Evolutionary conservation across 371 early-diverging fungal species (phyloP), one percentile per base, ranked within the genome.

Genomic region (Mortierella polycephala): DNA sequence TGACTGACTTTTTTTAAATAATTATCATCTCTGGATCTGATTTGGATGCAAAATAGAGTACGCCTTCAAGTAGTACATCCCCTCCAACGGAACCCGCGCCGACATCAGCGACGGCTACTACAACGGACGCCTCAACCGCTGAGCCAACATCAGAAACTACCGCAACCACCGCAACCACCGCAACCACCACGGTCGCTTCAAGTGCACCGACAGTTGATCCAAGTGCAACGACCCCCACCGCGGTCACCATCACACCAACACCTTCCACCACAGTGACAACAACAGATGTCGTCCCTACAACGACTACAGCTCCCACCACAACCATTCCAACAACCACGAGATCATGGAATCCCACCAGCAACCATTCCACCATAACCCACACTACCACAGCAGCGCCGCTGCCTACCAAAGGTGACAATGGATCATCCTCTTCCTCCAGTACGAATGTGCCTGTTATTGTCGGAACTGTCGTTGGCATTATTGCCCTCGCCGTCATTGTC

Each of bases 371-470:
- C 50, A 23, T 51, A 16, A 39, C n/a, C 58, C 13, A 10, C 46
- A 20, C 2, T 46, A 0, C 39, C 41, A 11, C 41, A 14, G 4
- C 23, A 41, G 2, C 23, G 16, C 44, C 64, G 4, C 30, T 44
- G 14, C 44, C 64, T 9, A 56, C 14, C 52, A 1, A 39, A 11
- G 53, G 46, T 3, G 23, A 40, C 13, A 54, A 37, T 40, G 46
- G 46, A 8, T 13, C 51, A n/a, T 64, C 71, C 21, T 67, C 74
- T 0, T 64, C 74, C 16, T 20, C 53, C 7, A 30, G 47, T 14
- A 40, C 54, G 44, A 69, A 61, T 16, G 62, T 75, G 20, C 69
- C 75, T 1, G 60, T 42, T 5, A 69, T 75, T 45, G 70, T 75
- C 12, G 75, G 75, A 11, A 49, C 66, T 13, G 21, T 75, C 13